Base-by-base conservation (phyloP, 169 alveolate genomes). In the Plasmodium billcollinsi region DNA sequence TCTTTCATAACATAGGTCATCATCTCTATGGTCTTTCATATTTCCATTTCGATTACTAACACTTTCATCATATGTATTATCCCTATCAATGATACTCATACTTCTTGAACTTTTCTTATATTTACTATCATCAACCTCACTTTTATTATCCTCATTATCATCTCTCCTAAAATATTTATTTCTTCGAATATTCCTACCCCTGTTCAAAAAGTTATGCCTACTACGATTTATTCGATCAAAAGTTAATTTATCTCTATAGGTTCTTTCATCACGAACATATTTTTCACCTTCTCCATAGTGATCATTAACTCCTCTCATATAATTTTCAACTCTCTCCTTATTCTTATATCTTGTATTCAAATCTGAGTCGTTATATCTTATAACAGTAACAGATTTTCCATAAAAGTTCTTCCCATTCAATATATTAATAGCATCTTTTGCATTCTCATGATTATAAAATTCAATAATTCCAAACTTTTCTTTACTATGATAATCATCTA, bases 401-500 rank as follows among this genome's bases (percentile, higher is more conserved):
- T 90, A 93, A 14, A 94, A 90, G 47, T 89, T 92, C 78, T 93
- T 89, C 21, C 96, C 96, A 72, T 89, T 69, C 59, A 94, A 90
- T 1, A 86, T 96, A 7, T 93, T 95, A 61, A 92, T 73, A 5
- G 97, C 97, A 15, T 89, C 89, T 62, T 90, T 93, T 86, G 94
- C 92, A 7, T 93, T 91, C 45, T 92, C 93, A 11, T 92, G 93
- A 62, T 93, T 93, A 20, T 94, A 67, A 88, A 89, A 95, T 71
- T 95, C 97, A 26, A 95, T 94, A 2, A 95, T 92, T 2, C 97
- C 97, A 73, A 85, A 95, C 14, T 33, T 65, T 66, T 76, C 74
- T 7, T 59, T 76, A 70, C 93, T 59, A 15, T 75, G 47, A 50
- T 95, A 94, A 61, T 92, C 91, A 0, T 93, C 93, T 56, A 95